These are phyloP conservation scores for Aspergillus aculeatus DNA, from an alignment of 2,329 filamentous ascomycete genomes.

Conservation along the genomic window DNA sequence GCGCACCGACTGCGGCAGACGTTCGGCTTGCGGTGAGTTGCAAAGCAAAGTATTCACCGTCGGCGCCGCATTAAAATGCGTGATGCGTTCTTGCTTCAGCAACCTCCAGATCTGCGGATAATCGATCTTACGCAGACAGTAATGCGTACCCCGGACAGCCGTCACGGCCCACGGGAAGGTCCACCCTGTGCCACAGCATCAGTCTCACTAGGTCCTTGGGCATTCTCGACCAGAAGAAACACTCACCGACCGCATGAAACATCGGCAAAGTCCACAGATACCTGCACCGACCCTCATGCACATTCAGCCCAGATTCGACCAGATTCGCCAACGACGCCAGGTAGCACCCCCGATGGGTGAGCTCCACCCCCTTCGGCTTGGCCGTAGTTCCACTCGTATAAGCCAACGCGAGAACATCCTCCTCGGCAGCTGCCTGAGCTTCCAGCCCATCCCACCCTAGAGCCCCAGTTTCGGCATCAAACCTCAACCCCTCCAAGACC, in stretches of 20 bases:
- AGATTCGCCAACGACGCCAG: constrained; percentile 81
- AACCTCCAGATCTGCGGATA: constrained; percentile 90
- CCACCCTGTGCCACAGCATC: constrained; percentile 54
- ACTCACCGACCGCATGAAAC: constrained; percentile 64
- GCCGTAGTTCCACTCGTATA: constrained; percentile 96
- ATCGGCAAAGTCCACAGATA: constrained; percentile 93
- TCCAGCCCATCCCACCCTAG: constrained; percentile 77
- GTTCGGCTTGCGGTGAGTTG: constrained; percentile 70
- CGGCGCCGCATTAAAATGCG: constrained; percentile 92
- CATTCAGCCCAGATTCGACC: constrained; percentile 83
- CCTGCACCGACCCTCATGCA: constrained; percentile 65
- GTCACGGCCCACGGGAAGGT: constrained; percentile 93
- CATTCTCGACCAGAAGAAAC: not conserved
- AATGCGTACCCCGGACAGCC: constrained; percentile 88
- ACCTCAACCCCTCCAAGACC: constrained; percentile 72
- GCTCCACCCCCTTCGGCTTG: constrained; percentile 87
- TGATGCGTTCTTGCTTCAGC: constrained; percentile 80
- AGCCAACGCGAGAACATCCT: constrained; percentile 78
- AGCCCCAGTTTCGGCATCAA: constrained; percentile 65
- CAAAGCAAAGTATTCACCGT: constrained; percentile 95
- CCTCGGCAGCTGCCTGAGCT: constrained; percentile 69
- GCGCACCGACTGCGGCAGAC: constrained; percentile 67
- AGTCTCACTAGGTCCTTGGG: not conserved
- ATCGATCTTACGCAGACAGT: constrained; percentile 91
- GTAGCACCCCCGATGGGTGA: constrained; percentile 84